Conservation (phyloP, 2,329 filamentous ascomycete species). For the Monosporascus sp. region DNA sequence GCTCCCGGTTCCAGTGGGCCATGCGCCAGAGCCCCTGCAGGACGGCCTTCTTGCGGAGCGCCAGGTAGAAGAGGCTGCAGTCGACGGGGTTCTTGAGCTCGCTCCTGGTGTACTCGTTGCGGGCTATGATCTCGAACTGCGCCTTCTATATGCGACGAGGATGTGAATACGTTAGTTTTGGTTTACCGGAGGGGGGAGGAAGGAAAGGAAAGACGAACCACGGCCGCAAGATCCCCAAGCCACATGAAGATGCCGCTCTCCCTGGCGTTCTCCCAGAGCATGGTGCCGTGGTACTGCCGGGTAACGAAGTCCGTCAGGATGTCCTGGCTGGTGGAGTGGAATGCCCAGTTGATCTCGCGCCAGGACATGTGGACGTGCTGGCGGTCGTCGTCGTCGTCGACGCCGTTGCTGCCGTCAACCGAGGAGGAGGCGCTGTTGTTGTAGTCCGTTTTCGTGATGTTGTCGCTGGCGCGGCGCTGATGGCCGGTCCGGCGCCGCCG, state of each 20-base stretch:
- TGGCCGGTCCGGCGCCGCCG: too few species aligned
- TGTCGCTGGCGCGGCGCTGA: too few species aligned
- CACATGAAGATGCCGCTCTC: constrained; percentile 94
- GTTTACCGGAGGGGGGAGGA: constrained; percentile 2
- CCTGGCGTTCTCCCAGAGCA: constrained; percentile 80
- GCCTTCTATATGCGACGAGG: constrained; percentile 43
- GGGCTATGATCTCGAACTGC: constrained; percentile 85
- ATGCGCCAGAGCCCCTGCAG: constrained; percentile 92
- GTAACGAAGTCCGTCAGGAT: constrained; percentile 81
- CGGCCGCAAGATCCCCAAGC: constrained; percentile 69
- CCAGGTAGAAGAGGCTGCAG: constrained; percentile 87
- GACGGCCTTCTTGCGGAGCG: constrained; percentile 83
- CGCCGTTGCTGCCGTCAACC: too few species aligned
- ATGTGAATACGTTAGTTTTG: neutral
- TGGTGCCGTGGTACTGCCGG: constrained; percentile 69
- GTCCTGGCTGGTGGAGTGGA: constrained; percentile 80
- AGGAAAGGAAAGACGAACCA: constrained; percentile 44
- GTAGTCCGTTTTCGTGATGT: too few species aligned
- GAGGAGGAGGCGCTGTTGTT: too few species aligned
- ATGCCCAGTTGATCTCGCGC: constrained; percentile 82
- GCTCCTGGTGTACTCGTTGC: constrained; percentile 86
- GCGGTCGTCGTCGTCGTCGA: too few species aligned
- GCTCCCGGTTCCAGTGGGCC: constrained; percentile 84
- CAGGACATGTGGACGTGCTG: constrained; percentile 56
- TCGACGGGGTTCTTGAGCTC: constrained; percentile 87